Evolutionary conservation across 2,329 filamentous ascomycete species (phyloP).

Genomic region (Eutypa lata): DNA sequence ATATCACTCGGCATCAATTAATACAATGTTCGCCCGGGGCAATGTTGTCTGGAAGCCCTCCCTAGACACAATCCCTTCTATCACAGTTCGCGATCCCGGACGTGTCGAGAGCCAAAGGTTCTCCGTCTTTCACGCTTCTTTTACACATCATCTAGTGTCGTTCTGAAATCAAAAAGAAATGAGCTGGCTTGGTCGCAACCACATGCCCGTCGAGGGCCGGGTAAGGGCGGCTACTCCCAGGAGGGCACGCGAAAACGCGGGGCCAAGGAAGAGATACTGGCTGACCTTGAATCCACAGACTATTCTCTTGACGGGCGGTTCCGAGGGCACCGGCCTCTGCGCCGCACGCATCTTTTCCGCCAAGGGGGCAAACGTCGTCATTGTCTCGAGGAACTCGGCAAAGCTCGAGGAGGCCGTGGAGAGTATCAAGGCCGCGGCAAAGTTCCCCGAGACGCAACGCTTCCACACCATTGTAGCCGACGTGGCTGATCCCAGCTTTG

Average conservation of each 20-base stretch:
- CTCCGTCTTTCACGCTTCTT: too few species aligned
- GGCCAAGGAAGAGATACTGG: conserved; percentile 48
- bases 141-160: too few species aligned
- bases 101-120: too few species aligned
- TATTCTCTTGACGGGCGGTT: conserved; percentile 70
- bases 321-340: conserved; percentile 81
- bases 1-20: too few species aligned
- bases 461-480: conserved; percentile 83
- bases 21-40: too few species aligned
- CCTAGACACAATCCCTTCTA: too few species aligned
- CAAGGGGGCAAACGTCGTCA: conserved; percentile 79
- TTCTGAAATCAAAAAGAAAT: too few species aligned
- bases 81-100: too few species aligned
- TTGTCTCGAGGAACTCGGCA: conserved; percentile 68
- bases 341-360: conserved; percentile 68
- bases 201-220: conserved; percentile 78
- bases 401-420: conserved; percentile 70
- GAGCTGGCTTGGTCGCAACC: conserved; percentile 62
- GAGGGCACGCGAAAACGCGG: conserved; percentile 53
- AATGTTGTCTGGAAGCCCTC: too few species aligned
- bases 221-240: conserved; percentile 46
- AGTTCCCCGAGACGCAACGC: conserved; percentile 60
- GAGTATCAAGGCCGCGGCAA: conserved; percentile 51
- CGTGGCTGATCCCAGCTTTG: conserved; percentile 65
- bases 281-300: conserved; percentile 2